These are phyloP conservation scores for Solanum bulbocastanum DNA, from an alignment of 257 asterid genomes.

Conservation along the genomic window DNA sequence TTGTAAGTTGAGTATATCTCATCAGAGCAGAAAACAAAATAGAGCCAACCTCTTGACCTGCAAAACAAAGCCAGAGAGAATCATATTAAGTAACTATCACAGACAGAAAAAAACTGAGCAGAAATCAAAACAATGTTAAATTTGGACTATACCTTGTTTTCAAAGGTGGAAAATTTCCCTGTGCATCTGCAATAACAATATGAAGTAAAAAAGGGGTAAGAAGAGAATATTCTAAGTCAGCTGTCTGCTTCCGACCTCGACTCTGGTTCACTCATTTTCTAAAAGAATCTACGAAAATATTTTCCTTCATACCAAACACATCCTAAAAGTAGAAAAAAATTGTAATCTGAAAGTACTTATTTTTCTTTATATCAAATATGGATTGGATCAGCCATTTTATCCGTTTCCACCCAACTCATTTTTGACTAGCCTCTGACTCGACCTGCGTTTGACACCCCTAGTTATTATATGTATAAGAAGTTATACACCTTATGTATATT, in stretches of 20 bases:
- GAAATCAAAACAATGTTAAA: not conserved
- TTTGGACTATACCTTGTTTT: constrained; percentile 9
- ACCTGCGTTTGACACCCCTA: not conserved
- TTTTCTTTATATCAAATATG: not conserved
- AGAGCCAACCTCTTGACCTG: constrained; percentile 77
- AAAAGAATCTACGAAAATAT: not conserved
- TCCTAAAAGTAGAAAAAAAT: not conserved
- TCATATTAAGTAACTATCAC: not conserved
- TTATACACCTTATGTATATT: not conserved
- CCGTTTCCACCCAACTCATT: not conserved
- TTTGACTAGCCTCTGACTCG: not conserved
- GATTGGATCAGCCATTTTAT: not conserved
- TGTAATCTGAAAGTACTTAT: no score
- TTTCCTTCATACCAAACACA: not conserved
- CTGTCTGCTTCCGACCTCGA: not conserved
- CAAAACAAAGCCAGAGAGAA: constrained; percentile 13
- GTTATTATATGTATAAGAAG: not conserved
- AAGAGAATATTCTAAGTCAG: not conserved
- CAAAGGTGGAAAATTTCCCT: constrained; percentile 64
- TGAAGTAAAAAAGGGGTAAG: not conserved
- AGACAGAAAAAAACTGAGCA: not conserved
- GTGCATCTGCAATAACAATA: constrained; percentile 51
- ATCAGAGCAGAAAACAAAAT: constrained; percentile 5
- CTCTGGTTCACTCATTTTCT: not conserved
- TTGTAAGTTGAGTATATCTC: not conserved